phyloP scores from a whole-genome alignment of 345 rosid species.

The Salix viminalis region DNA sequence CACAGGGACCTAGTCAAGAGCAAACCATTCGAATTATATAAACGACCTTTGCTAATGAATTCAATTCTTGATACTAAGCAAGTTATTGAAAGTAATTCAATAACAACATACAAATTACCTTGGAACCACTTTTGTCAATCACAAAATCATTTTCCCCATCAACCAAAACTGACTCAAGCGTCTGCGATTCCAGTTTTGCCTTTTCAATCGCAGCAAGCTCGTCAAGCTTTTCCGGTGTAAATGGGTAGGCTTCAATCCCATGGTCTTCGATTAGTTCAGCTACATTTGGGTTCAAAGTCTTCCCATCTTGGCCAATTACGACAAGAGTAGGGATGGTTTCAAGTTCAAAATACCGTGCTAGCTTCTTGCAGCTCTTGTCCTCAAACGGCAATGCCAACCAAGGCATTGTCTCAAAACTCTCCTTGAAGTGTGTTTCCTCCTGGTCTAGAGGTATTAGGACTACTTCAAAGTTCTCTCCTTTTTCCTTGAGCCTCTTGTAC shows the following conservation, averaged over 20 bases:
- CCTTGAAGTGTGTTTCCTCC: constrained; percentile 46
- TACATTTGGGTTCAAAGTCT: constrained; percentile 49
- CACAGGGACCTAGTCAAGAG: constrained; percentile 39
- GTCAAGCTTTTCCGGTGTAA: constrained; percentile 45
- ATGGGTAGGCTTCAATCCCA: constrained; percentile 62
- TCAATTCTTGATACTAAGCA: no score
- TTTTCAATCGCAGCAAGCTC: constrained; percentile 47
- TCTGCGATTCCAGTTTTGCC: constrained; percentile 49
- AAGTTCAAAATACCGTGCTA: constrained; percentile 54
- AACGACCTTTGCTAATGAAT: no score
- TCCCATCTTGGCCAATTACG: constrained; percentile 69
- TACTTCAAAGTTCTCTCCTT: constrained; percentile 54
- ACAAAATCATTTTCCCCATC: constrained; percentile 57
- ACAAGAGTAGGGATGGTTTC: constrained; percentile 48
- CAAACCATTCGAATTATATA: not conserved
- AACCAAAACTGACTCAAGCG: constrained; percentile 56
- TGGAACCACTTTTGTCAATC: constrained; percentile 44
- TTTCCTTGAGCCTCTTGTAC: constrained; percentile 47
- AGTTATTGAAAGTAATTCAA: no score
- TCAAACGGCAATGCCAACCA: no score
- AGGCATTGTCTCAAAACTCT: no score
- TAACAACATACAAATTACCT: constrained; percentile 26
- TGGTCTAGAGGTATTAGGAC: constrained; percentile 55
- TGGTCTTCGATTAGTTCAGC: constrained; percentile 58
- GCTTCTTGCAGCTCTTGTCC: constrained; percentile 22